These are phyloP conservation scores for Tillandsia fasciculata DNA, from an alignment of 176 grass and related monocot species.

Conservation along the genomic window DNA sequence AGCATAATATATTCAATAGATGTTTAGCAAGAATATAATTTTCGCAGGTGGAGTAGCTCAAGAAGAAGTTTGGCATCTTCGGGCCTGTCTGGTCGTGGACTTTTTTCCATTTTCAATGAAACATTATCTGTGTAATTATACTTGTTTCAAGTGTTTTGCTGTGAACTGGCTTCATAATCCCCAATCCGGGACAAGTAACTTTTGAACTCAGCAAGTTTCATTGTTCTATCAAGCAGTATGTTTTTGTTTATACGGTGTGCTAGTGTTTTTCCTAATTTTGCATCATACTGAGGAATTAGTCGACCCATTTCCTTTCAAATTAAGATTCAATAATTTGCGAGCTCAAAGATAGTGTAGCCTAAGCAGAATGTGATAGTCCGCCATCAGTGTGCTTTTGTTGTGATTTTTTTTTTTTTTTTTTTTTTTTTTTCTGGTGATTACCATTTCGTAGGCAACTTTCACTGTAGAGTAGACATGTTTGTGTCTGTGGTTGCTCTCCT, in stretches of 20 bases:
- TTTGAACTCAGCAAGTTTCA: conserved; percentile 7
- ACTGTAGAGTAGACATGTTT: too few relatives aligned
- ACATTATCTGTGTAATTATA: background rate
- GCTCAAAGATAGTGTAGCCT: too few relatives aligned
- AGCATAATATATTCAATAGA: background rate
- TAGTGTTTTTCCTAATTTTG: background rate
- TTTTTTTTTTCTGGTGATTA: too few relatives aligned
- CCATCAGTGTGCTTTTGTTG: too few relatives aligned
- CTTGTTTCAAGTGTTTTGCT: conserved; percentile 35
- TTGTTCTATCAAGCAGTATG: background rate
- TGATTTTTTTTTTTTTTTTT: too few relatives aligned
- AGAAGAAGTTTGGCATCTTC: conserved; percentile 26
- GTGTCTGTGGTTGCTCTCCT: too few relatives aligned
- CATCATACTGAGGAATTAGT: background rate
- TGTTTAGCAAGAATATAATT: background rate
- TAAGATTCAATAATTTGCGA: too few relatives aligned
- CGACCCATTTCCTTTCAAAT: too few relatives aligned
- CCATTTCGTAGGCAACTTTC: too few relatives aligned
- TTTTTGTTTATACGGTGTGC: background rate
- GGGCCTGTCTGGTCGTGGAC: conserved; percentile 3
- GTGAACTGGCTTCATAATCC: conserved; percentile 38
- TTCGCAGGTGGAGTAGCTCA: conserved; percentile 33
- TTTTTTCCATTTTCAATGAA: conserved; percentile 26
- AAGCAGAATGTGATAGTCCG: too few relatives aligned
- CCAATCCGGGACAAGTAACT: conserved; percentile 16